A percentile compares a stretch with the other conserved stretches of the same genome.
These are phyloP conservation scores for Elymus sibiricus DNA, from an alignment of 176 grass and related monocot species.

Conservation along the genomic window DNA sequence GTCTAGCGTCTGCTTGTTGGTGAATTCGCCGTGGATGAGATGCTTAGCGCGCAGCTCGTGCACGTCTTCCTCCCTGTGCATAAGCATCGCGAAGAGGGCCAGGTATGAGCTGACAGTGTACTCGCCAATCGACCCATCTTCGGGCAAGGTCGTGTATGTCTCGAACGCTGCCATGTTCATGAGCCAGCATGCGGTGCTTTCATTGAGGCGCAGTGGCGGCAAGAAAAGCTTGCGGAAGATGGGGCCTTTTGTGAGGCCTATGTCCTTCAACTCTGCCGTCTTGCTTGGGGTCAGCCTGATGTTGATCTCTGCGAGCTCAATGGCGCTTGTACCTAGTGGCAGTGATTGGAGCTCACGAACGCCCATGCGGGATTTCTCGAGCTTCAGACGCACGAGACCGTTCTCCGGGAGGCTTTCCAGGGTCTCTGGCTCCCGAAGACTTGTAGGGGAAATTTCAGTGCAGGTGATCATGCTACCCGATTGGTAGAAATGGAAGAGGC, in stretches of 20 bases:
- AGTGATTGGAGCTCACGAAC: too few relatives aligned
- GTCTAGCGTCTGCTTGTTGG: neutral
- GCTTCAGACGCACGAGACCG: too few relatives aligned
- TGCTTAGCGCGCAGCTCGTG: neutral
- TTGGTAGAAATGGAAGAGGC: neutral
- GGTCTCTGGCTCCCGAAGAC: too few relatives aligned
- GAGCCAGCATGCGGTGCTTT: neutral
- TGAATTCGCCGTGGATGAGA: neutral
- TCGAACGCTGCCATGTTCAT: neutral
- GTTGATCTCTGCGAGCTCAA: neutral
- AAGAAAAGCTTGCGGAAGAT: neutral
- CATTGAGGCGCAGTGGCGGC: neutral
- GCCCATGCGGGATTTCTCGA: too few relatives aligned
- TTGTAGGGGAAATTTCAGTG: too few relatives aligned
- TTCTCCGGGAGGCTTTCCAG: too few relatives aligned
- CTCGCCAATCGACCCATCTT: too few relatives aligned
- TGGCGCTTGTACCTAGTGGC: neutral
- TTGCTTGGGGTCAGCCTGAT: neutral
- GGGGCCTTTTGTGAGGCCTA: neutral
- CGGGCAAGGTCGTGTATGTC: fast-evolving
- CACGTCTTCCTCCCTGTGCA: neutral
- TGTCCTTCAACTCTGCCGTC: neutral
- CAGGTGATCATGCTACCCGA: neutral
- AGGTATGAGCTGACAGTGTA: neutral
- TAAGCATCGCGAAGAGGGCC: neutral